Evolutionary conservation across 306 rosid species (phyloP), one percentile per base, ranked within the genome.

Genomic region (Casuarina cunninghamiana): DNA sequence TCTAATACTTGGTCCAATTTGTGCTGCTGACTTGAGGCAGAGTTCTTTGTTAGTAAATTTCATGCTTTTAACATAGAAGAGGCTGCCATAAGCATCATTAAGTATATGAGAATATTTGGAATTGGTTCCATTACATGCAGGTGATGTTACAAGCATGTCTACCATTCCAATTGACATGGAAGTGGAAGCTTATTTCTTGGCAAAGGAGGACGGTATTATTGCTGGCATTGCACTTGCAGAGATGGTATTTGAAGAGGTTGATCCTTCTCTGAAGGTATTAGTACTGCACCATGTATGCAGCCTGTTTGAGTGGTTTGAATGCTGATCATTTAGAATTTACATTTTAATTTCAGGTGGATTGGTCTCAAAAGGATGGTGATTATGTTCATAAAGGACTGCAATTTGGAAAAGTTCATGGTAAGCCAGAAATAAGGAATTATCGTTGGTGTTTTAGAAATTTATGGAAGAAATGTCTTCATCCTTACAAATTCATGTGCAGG

Each of bases 131-230:
- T 67, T 41, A 41, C n/a, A 63, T 85, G 75, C 79, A 92, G 98
- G 97, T 60, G 97, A 94, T 75, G 87, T 94, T 72, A 92, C 98
- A 53, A 90, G 95, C 79, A 10, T 87, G 90, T 97, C 97, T 13
- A 92, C 95, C 78, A 89, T 88, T 80, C 97, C 95, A 21, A 55
- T 57, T 69, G 94, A 90, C 81, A 87, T 93, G 89, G 89, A 86
- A 77, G 92, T 90, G 57, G 97, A 94, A 82, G 98, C 98, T 73
- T 87, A 87, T 85, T 94, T 94, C 80, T 86, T 94, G 85, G 97
- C 91, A 10, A 92, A 94, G 88, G 97, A 94, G 82, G 96, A 92
- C 63, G 98, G 98, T 41, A 76, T 90, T 51, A 51, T 92, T 32
- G 97, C 97, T 3, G 97, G 98, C 50, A 88, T 92, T 78, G 87